Conservation (phyloP, 805 yeast genomes). For the Nakazawaea laoshanensis region DNA sequence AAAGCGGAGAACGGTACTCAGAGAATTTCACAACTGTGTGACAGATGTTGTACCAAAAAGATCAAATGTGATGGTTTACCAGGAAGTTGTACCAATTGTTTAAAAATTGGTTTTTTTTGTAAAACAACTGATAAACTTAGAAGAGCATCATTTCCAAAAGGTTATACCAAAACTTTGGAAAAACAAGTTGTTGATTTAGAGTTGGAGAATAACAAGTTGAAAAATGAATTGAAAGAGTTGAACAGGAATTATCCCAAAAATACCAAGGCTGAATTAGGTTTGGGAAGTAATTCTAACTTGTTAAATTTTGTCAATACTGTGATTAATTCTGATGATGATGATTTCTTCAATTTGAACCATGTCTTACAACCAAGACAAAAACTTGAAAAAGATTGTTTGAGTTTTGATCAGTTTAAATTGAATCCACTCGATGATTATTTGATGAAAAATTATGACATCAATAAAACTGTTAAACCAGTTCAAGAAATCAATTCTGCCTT, state of each 20-base stretch:
- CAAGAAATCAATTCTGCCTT: constrained; percentile 16
- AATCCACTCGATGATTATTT: constrained; percentile 23
- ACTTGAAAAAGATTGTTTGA: constrained; percentile 8
- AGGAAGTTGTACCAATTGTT: constrained; percentile 62
- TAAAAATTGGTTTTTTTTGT: constrained; percentile 57
- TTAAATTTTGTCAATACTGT: not conserved
- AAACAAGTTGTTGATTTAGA: constrained; percentile 52
- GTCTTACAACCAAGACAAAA: constrained; percentile 4
- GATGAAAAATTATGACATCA: constrained; percentile 7
- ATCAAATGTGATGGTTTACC: constrained; percentile 67
- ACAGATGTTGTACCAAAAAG: constrained; percentile 69
- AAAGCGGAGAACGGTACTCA: constrained; percentile 29
- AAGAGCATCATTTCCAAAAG: constrained; percentile 72
- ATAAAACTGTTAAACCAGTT: not conserved
- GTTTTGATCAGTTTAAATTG: constrained; percentile 5
- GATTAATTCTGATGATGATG: constrained; percentile 4
- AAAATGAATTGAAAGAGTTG: constrained; percentile 23
- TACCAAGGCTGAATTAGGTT: not conserved
- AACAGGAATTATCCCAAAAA: constrained; percentile 1
- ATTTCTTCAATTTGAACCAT: constrained; percentile 12
- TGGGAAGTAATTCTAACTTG: not conserved
- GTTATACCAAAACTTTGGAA: constrained; percentile 72
- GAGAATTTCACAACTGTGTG: constrained; percentile 74
- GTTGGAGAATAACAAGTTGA: constrained; percentile 36
- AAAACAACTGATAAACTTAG: constrained; percentile 66